Percentiles rank a stretch among this genome's conserved stretches.
phyloP scores from a whole-genome alignment of 2,329 filamentous ascomycete species.

The Cordyceps tenuipes region DNA sequence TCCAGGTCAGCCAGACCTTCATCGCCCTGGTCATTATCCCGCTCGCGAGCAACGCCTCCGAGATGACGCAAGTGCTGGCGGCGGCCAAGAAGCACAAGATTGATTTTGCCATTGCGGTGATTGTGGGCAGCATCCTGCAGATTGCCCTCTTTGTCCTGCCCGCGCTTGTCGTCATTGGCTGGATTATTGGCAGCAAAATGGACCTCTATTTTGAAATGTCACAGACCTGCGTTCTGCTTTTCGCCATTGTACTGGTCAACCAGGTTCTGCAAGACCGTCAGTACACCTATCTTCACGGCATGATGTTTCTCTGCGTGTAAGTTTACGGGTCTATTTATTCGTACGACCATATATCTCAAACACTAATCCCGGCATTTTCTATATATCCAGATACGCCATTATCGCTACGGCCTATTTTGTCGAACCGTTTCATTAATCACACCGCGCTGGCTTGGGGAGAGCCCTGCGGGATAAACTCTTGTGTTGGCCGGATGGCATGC shows the following conservation, averaged over 20 bases:
- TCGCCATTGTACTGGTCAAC: conserved; percentile 14
- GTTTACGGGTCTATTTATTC: background rate
- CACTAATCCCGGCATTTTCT: background rate
- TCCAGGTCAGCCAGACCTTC: conserved; percentile 13
- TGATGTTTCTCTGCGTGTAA: conserved; percentile 14
- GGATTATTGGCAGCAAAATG: conserved; percentile 10
- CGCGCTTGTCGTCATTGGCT: conserved; percentile 13
- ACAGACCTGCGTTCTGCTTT: conserved; percentile 14
- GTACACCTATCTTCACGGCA: conserved; percentile 15
- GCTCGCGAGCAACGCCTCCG: conserved; percentile 14
- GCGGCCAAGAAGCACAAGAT: conserved; percentile 13
- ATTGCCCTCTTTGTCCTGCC: conserved; percentile 15
- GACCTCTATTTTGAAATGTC: conserved; percentile 15
- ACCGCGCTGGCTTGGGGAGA: background rate
- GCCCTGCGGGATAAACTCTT: background rate
- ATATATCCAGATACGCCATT: conserved; percentile 7
- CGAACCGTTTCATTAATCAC: conserved; percentile 7
- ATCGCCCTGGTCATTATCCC: conserved; percentile 14
- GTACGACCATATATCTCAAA: background rate
- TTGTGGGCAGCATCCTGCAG: conserved; percentile 15
- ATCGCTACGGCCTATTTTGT: conserved; percentile 9
- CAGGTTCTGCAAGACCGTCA: conserved; percentile 14
- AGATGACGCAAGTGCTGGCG: conserved; percentile 14
- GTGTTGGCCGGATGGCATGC: background rate
- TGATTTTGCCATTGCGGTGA: conserved; percentile 14